Percentiles rank a stretch among this genome's conserved stretches.
These are phyloP conservation scores for Leucoagaricus sp. DNA, from an alignment of 1,284 basidiomycete species.

Conservation along the genomic window DNA sequence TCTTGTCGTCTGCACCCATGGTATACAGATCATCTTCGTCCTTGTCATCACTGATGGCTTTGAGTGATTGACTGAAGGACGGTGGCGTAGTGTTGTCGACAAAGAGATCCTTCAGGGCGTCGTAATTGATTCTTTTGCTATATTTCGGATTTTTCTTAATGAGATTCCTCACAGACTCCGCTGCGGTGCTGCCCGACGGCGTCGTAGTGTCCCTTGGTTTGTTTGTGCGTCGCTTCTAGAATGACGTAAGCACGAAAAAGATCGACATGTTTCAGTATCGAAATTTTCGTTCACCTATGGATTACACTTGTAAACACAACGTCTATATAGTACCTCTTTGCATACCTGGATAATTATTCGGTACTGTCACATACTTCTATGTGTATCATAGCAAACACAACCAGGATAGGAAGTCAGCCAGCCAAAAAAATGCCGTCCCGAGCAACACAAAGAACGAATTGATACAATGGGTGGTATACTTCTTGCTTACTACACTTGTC, in stretches of 20 bases:
- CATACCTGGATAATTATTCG: neutral
- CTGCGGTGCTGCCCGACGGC: slow-evolving; percentile 72
- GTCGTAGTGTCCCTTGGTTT: slow-evolving; percentile 76
- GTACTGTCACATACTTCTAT: neutral
- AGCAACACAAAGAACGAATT: neutral
- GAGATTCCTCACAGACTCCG: slow-evolving; percentile 79
- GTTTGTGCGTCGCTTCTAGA: slow-evolving; percentile 69
- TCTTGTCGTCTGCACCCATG: slow-evolving; percentile 42
- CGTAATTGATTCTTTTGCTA: slow-evolving; percentile 89
- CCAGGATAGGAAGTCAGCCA: neutral
- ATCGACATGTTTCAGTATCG: slow-evolving; percentile 42
- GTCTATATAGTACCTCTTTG: neutral
- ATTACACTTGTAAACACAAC: no score
- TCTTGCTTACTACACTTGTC: neutral
- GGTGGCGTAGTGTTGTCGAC: slow-evolving; percentile 41
- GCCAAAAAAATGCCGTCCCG: neutral
- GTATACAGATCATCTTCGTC: slow-evolving; percentile 49
- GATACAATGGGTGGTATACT: neutral
- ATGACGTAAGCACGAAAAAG: slow-evolving; percentile 23
- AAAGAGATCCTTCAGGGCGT: slow-evolving; percentile 79
- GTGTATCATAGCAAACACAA: neutral
- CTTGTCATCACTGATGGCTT: slow-evolving; percentile 47
- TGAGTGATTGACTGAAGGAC: slow-evolving; percentile 29
- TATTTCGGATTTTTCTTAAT: slow-evolving; percentile 83
- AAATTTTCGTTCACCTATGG: no score